Conservation (phyloP, 441 rosid species). For the Gossypium lobatum region DNA sequence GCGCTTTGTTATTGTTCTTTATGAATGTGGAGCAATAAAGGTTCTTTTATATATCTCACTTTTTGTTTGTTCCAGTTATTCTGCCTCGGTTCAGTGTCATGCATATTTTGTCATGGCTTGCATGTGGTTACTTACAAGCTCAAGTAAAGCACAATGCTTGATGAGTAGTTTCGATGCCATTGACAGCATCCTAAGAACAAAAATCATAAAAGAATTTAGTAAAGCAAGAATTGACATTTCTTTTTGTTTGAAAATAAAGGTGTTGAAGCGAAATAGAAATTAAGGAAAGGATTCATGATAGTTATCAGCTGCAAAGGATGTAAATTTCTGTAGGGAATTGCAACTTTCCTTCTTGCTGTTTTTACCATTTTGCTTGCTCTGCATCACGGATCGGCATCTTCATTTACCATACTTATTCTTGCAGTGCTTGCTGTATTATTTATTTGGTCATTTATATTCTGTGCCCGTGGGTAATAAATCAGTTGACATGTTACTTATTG, state of each 20-base stretch:
- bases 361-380: conserved; percentile 1
- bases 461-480: neutral
- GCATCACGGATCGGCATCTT: neutral
- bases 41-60: conserved; percentile 27
- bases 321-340: neutral
- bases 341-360: neutral
- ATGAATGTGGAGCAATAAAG: conserved; percentile 83
- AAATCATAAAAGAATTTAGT: neutral
- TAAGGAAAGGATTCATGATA: neutral
- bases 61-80: neutral
- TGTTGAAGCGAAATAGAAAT: neutral
- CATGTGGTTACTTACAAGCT: neutral
- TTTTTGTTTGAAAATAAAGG: conserved; percentile 3
- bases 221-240: conserved; percentile 6
- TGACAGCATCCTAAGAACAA: conserved; percentile 1
- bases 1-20: conserved; percentile 85
- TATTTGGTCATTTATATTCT: neutral
- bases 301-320: neutral
- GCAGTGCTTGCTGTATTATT: neutral
- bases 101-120: neutral
- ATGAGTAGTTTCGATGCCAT: neutral
- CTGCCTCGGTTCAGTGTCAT: neutral
- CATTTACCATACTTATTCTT: neutral
- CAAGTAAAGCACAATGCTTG: neutral
- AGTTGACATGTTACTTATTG: conserved; percentile 3